phyloP scores from a whole-genome alignment of 176 grass and related monocot genomes.

The Pontederia paniculata region DNA sequence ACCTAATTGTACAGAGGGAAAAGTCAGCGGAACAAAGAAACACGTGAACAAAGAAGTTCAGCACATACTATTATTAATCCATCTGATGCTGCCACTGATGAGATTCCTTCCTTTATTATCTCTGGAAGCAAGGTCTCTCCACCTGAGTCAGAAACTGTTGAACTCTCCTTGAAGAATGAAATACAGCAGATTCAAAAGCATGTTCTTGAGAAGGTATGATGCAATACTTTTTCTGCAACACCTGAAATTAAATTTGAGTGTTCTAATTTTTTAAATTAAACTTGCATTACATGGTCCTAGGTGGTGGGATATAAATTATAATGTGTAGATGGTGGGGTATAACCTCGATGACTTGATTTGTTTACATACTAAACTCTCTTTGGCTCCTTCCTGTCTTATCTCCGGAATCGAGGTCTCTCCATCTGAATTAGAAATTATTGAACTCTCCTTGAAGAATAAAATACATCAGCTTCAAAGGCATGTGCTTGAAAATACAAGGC shows the following conservation, averaged over 20 bases:
- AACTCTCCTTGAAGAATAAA: background rate
- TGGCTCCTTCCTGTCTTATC: background rate
- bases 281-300: too few species aligned
- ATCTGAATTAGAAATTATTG: background rate
- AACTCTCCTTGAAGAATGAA: slow-evolving; percentile 1
- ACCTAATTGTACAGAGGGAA: slow-evolving; percentile 3
- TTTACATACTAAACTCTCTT: background rate
- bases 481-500: too few species aligned
- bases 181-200: background rate
- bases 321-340: too few species aligned
- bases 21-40: background rate
- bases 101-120: background rate
- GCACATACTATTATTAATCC: background rate
- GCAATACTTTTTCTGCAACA: background rate
- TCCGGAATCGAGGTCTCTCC: background rate
- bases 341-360: too few species aligned
- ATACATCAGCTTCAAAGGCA: background rate
- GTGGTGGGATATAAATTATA: too few species aligned
- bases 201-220: background rate
- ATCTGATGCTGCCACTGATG: background rate
- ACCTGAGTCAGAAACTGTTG: background rate
- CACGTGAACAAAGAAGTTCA: background rate
- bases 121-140: slow-evolving; percentile 2
- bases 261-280: too few species aligned
- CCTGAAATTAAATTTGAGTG: background rate